phyloP scores from a whole-genome alignment of 2,329 filamentous ascomycete species.

The Talaromyces sp. region DNA sequence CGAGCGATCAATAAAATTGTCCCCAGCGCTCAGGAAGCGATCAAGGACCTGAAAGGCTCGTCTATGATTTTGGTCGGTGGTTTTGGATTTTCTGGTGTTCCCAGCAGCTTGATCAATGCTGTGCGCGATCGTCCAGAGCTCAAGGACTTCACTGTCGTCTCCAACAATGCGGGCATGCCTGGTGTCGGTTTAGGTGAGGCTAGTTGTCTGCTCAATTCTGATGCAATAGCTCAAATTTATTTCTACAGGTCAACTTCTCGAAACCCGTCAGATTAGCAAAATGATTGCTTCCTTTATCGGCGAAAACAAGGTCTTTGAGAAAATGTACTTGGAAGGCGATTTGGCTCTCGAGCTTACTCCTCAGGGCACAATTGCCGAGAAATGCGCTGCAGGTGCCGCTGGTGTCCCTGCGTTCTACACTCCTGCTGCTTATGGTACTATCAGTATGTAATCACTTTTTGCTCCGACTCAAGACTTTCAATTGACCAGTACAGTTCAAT shows the following conservation, averaged over 20 bases:
- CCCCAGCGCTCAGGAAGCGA: slow-evolving; percentile 65
- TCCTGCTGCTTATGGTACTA: slow-evolving; percentile 73
- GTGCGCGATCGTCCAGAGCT: slow-evolving; percentile 59
- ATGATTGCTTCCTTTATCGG: slow-evolving; percentile 75
- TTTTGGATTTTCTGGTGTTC: slow-evolving; percentile 69
- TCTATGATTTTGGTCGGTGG: slow-evolving; percentile 71
- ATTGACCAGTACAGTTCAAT: slow-evolving; percentile 39
- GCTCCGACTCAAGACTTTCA: not conserved
- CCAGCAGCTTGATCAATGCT: slow-evolving; percentile 55
- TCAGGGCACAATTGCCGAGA: slow-evolving; percentile 83
- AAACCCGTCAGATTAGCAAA: slow-evolving; percentile 68
- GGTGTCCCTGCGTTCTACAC: slow-evolving; percentile 88
- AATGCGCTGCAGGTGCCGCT: slow-evolving; percentile 77
- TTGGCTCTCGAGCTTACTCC: slow-evolving; percentile 85
- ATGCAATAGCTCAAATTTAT: not conserved
- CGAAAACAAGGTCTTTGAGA: slow-evolving; percentile 81
- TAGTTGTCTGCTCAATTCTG: not conserved
- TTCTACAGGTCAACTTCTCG: slow-evolving; percentile 59
- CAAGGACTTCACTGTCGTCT: slow-evolving; percentile 68
- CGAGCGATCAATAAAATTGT: slow-evolving; percentile 72
- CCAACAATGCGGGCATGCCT: slow-evolving; percentile 75
- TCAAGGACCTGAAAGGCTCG: slow-evolving; percentile 68
- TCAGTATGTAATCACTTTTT: slow-evolving; percentile 37
- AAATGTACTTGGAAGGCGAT: slow-evolving; percentile 79
- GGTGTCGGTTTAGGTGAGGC: slow-evolving; percentile 66